Evolutionary conservation across 345 rosid genomes (phyloP).

Genomic region (Eucalyptus cladocalyx): DNA sequence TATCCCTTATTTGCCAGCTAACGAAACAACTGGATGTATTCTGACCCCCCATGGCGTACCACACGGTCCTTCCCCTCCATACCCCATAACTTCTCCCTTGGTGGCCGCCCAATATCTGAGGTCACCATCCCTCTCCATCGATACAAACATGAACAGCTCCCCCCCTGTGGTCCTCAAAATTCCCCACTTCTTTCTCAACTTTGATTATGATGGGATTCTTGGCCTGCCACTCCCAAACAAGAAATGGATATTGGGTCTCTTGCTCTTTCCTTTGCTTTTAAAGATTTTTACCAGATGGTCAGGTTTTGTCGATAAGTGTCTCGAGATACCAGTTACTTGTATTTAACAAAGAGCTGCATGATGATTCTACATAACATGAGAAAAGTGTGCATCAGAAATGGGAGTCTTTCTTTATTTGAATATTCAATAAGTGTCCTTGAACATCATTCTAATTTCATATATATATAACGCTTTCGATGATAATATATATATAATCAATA

Average conservation of each 20-base stretch:
- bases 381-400: no score
- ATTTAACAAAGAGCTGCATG: background rate
- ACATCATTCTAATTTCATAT: no score
- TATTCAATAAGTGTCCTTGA: background rate
- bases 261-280: background rate
- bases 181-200: background rate
- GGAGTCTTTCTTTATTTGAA: no score
- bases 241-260: background rate
- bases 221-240: background rate
- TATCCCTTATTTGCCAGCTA: background rate
- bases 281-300: background rate
- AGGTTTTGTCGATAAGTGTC: background rate
- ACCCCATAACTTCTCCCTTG: background rate
- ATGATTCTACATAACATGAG: no score
- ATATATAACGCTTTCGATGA: background rate
- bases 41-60: background rate
- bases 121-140: background rate
- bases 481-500: background rate
- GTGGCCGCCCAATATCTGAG: background rate
- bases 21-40: background rate
- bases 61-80: background rate
- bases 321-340: rapidly evolving
- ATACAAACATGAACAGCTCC: background rate
- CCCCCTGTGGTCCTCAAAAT: background rate
- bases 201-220: background rate